Evolutionary conservation across 148 eudicot species (phyloP), one percentile per base, ranked within the genome.

Genomic region (Nepenthes mirabilis): DNA sequence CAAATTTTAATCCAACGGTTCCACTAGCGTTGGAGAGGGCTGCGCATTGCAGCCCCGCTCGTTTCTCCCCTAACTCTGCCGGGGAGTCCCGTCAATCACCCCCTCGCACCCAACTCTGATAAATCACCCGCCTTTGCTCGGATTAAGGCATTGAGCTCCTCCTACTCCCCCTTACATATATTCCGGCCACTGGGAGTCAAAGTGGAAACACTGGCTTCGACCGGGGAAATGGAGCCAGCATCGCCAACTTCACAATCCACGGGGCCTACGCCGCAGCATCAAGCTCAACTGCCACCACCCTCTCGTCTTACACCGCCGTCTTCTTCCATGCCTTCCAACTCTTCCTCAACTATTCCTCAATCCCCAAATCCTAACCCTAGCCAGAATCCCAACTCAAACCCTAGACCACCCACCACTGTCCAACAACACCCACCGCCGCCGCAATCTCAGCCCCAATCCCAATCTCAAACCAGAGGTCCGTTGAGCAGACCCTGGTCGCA

Each of bases 401-500:
- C 76, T 35, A 66, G 52, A 36, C 34, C 55, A 36, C 54, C 37
- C 14, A 43, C 62, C 11, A 57, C 43, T 3, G 58, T 47, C 34
- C 64, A 65, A 51, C 63, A 59, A 32, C 68, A 58, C 23, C 36
- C 67, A 68, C 67, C 51, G 61, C 68, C 57, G 40, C 63, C 65
- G 43, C 51, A 23, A 23, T 23, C 23, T 43, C 36, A 36, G 32
- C 52, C 23, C 36, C 72, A 40, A 33, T 55, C 59, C 40, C 52
- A 40, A 47, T 34, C 72, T 14, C 77, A 74, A 56, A 23, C 67
- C 37, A 68, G 83, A 55, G 58, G 66, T 2, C 59, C 78, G 9
- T 78, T 70, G 60, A 70, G 55, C 61, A 63, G 95, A 53, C 82
- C 79, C 5, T 80, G 87, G 82, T 78, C 72, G 4, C 86, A 73